phyloP scores from a whole-genome alignment of 768 basidiomycete species.

The Omphalotus guepiniiformis region DNA sequence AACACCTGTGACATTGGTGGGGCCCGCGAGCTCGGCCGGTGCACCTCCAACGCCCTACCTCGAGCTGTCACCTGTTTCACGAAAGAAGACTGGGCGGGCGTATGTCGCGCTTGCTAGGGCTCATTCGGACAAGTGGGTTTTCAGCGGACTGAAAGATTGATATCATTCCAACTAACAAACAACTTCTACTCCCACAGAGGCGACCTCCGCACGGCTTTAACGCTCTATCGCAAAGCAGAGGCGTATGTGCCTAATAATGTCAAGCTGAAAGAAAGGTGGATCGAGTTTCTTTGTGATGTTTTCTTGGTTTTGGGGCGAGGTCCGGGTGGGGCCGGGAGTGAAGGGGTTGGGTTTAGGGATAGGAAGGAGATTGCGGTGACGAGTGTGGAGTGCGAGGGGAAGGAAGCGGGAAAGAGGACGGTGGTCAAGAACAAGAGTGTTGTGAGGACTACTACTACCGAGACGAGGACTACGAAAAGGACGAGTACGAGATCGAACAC shows the following conservation, averaged over 20 bases:
- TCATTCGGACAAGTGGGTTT: conserved; percentile 73
- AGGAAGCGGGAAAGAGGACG: no score
- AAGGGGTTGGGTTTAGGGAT: not conserved
- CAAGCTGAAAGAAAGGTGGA: conserved; percentile 86
- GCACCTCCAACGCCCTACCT: no score
- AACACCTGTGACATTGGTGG: no score
- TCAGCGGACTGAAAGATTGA: not conserved
- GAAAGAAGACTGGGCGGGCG: conserved; percentile 78
- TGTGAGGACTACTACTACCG: no score
- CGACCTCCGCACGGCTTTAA: conserved; percentile 69
- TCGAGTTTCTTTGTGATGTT: conserved; percentile 30
- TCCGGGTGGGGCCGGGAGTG: not conserved
- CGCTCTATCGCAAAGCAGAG: conserved; percentile 78
- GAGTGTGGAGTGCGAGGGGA: no score
- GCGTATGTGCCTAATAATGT: conserved; percentile 81
- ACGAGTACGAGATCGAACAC: no score
- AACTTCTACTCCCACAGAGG: conserved; percentile 44
- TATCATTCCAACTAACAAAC: not conserved
- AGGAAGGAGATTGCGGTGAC: not conserved
- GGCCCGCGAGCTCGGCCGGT: no score
- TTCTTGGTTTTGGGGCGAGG: conserved; percentile 2
- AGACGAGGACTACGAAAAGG: no score
- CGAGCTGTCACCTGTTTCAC: conserved; percentile 66
- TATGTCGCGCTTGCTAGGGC: conserved; percentile 78
- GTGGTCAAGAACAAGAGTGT: no score